Conservation (phyloP, 1,284 basidiomycete genomes). For the Vanrija pseudolonga region DNA sequence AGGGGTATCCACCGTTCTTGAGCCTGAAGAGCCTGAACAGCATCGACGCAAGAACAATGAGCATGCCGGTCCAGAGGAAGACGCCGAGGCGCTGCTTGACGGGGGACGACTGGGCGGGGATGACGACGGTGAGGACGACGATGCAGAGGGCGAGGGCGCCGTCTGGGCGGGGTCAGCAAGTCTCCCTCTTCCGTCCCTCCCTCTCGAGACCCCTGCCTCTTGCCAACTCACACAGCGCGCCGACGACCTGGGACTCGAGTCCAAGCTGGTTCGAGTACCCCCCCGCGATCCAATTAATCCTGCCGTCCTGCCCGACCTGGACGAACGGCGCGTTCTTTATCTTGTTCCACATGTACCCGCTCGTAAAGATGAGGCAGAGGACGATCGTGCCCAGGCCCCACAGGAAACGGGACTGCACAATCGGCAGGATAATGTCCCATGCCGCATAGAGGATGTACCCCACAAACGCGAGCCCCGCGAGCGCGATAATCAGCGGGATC, state of each 20-base stretch:
- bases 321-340: slow-evolving; percentile 79
- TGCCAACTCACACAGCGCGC: slow-evolving; percentile 73
- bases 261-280: slow-evolving; percentile 90
- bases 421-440: slow-evolving; percentile 55
- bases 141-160: slow-evolving; percentile 75
- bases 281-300: slow-evolving; percentile 72
- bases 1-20: slow-evolving; percentile 66
- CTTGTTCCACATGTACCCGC: slow-evolving; percentile 93
- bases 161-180: slow-evolving; percentile 56
- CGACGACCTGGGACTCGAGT: slow-evolving; percentile 85
- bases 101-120: slow-evolving; percentile 73
- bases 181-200: not conserved
- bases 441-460: slow-evolving; percentile 47
- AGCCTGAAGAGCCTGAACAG: slow-evolving; percentile 84
- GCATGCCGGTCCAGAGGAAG: slow-evolving; percentile 81
- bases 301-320: slow-evolving; percentile 52
- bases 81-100: slow-evolving; percentile 76
- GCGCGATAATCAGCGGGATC: slow-evolving; percentile 60
- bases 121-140: slow-evolving; percentile 74
- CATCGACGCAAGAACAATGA: slow-evolving; percentile 81
- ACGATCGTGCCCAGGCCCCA: slow-evolving; percentile 65
- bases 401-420: slow-evolving; percentile 61
- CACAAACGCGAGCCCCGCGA: slow-evolving; percentile 48
- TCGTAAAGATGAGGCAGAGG: slow-evolving; percentile 74
- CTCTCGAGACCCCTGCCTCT: too few species aligned